Conservation (phyloP, 768 basidiomycete genomes). For the Russula vinacea region DNA sequence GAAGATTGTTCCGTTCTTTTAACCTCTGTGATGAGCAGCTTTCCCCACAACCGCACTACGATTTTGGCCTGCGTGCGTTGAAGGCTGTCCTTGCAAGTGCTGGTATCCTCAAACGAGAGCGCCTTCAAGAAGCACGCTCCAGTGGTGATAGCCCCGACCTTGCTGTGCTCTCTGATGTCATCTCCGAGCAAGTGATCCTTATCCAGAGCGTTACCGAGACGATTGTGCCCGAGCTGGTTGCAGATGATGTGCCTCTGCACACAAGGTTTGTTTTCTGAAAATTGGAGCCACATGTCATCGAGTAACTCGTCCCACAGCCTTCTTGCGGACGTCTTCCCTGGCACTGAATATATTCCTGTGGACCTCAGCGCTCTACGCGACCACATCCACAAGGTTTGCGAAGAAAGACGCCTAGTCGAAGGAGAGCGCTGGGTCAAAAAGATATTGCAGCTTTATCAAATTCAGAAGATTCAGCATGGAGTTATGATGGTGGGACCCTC, state of each 20-base stretch:
- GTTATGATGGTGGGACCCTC: slow-evolving; percentile 99
- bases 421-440: slow-evolving; percentile 92
- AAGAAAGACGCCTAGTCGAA: slow-evolving; percentile 76
- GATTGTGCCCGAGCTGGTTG: slow-evolving; percentile 95
- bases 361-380: slow-evolving; percentile 80
- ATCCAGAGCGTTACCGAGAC: slow-evolving; percentile 99
- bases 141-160: slow-evolving; percentile 43
- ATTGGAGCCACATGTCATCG: slow-evolving; percentile 14
- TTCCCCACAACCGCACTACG: slow-evolving; percentile 96
- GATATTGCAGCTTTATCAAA: slow-evolving; percentile 96
- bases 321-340: slow-evolving; percentile 95
- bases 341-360: slow-evolving; percentile 85
- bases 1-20: slow-evolving; percentile 99
- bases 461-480: slow-evolving; percentile 99
- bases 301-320: slow-evolving; percentile 49
- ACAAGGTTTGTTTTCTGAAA: slow-evolving; percentile 58
- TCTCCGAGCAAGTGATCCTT: slow-evolving; percentile 91
- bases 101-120: slow-evolving; percentile 94
- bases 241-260: slow-evolving; percentile 92
- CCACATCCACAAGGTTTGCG: slow-evolving; percentile 83
- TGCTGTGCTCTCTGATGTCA: slow-evolving; percentile 60
- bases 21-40: slow-evolving; percentile 97
- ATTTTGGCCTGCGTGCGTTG: slow-evolving; percentile 95
- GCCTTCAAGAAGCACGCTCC: slow-evolving; percentile 50
- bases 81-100: slow-evolving; percentile 96